A percentile compares a stretch with the other conserved stretches of the same genome.
These are phyloP conservation scores for Elongisporangium prolatum DNA, from an alignment of 352 stramenopile genomes.

Conservation along the genomic window DNA sequence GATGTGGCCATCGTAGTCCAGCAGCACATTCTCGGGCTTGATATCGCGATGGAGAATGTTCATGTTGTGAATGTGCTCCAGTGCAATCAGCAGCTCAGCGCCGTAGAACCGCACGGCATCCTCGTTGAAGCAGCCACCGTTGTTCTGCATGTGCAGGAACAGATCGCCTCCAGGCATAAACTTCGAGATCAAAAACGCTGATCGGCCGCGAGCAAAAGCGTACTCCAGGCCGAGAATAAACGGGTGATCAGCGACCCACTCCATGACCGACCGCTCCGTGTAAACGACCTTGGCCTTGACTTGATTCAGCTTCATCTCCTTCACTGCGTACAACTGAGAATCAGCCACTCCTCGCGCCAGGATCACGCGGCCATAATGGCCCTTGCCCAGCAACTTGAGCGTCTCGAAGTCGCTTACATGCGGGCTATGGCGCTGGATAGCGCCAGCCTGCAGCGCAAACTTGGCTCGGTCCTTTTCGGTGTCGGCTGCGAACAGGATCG, in stretches of 20 bases:
- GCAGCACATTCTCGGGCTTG: slow-evolving; percentile 91
- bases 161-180: slow-evolving; percentile 98
- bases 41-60: slow-evolving; percentile 92
- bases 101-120: slow-evolving; percentile 82
- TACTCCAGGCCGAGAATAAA: slow-evolving; percentile 98
- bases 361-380: slow-evolving; percentile 83
- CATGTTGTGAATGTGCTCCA: slow-evolving; percentile 90
- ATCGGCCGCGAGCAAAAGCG: slow-evolving; percentile 93
- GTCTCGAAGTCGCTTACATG: slow-evolving; percentile 72
- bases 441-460: slow-evolving; percentile 51
- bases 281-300: slow-evolving; percentile 86
- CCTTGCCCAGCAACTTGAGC: slow-evolving; percentile 76
- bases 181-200: slow-evolving; percentile 97
- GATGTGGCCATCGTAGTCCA: slow-evolving; percentile 86
- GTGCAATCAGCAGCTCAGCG: slow-evolving; percentile 68
- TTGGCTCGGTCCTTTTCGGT: slow-evolving; percentile 83
- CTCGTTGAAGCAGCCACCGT: slow-evolving; percentile 74
- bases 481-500: slow-evolving; percentile 74
- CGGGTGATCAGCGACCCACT: slow-evolving; percentile 87
- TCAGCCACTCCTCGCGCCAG: slow-evolving; percentile 36
- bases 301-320: slow-evolving; percentile 88
- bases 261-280: slow-evolving; percentile 78
- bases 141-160: slow-evolving; percentile 87
- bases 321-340: slow-evolving; percentile 73
- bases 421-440: slow-evolving; percentile 47